Conservation (phyloP, 805 yeast genomes). For the Kodamaea hsintzibuensis region DNA sequence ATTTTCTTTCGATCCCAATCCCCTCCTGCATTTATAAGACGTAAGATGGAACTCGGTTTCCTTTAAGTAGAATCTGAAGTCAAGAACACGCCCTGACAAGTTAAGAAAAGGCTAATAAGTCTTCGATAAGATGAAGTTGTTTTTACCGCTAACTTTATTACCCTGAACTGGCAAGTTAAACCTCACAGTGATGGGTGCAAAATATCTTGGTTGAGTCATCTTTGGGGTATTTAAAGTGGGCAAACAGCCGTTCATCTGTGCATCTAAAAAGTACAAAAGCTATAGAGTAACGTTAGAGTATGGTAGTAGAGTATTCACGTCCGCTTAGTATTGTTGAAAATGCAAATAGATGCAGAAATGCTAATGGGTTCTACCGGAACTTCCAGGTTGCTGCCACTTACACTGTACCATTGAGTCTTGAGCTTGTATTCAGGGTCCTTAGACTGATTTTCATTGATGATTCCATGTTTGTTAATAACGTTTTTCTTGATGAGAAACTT, state of each 20-base stretch:
- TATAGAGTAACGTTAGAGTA: too few relatives aligned
- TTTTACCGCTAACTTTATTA: too few relatives aligned
- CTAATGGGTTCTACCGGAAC: conserved; percentile 28
- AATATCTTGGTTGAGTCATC: too few relatives aligned
- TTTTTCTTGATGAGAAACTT: conserved; percentile 17
- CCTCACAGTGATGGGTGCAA: too few relatives aligned
- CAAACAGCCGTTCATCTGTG: neutral
- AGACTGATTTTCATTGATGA: conserved; percentile 35
- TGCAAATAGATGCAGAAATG: conserved; percentile 35
- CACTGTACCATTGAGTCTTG: conserved; percentile 19
- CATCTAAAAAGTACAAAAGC: neutral
- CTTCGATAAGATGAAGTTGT: too few relatives aligned
- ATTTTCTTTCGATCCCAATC: neutral
- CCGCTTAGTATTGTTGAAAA: conserved; percentile 34
- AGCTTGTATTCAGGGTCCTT: conserved; percentile 26
- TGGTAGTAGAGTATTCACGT: conserved; percentile 17
- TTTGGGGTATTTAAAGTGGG: neutral
- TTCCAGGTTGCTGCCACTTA: conserved; percentile 37
- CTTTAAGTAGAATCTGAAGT: neutral
- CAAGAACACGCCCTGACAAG: too few relatives aligned
- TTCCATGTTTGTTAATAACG: conserved; percentile 34
- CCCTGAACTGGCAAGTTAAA: too few relatives aligned
- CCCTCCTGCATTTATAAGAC: neutral
- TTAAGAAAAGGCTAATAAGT: too few relatives aligned
- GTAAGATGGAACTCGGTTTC: neutral